Conservation (phyloP, 2,329 filamentous ascomycete species). For the Aspergillus amoenus region DNA sequence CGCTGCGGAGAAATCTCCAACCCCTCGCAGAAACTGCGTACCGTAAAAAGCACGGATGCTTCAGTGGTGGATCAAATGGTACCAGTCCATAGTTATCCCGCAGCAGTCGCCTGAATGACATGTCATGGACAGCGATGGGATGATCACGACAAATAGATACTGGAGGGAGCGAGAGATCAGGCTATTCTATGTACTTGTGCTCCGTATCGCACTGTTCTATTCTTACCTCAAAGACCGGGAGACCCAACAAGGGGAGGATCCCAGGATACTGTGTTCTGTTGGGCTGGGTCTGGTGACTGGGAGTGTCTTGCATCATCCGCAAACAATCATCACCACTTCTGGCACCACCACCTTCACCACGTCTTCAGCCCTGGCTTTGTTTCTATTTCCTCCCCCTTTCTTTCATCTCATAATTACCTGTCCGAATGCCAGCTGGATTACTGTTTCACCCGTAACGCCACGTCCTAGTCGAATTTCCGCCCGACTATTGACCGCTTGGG, state of each 20-base stretch:
- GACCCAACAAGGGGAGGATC: not conserved
- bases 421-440: not conserved
- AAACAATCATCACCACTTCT: conserved; percentile 9
- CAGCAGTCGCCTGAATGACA: not conserved
- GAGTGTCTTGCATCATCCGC: conserved; percentile 11
- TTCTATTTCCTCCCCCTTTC: not conserved
- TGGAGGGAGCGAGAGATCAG: not conserved
- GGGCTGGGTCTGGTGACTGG: conserved; percentile 9
- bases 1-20: not conserved
- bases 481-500: conserved; percentile 4
- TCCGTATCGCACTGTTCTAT: not conserved
- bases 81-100: not conserved
- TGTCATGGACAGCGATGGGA: not conserved
- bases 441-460: not conserved
- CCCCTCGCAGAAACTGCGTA: not conserved
- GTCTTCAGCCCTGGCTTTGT: conserved; percentile 1
- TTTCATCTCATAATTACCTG: conserved; percentile 1
- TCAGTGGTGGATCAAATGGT: not conserved
- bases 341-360: conserved; percentile 17
- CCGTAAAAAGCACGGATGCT: not conserved
- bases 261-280: not conserved
- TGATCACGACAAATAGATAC: not conserved
- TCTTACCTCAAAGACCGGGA: not conserved
- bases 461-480: not conserved
- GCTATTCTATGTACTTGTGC: not conserved